These are phyloP conservation scores for Corymbia calophylla DNA, from an alignment of 441 rosid species.

Conservation along the genomic window DNA sequence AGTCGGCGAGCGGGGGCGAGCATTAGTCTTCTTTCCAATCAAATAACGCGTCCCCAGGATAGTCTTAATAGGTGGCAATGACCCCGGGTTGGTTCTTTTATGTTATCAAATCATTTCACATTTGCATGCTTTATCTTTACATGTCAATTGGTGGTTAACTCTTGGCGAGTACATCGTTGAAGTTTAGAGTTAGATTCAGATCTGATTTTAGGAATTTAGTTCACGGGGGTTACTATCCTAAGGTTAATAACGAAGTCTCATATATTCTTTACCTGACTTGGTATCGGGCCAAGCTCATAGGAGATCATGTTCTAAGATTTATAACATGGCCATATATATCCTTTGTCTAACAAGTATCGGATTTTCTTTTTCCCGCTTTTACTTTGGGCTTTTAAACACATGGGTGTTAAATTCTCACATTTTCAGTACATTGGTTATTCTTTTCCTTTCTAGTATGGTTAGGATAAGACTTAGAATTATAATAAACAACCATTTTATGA, in stretches of 20 bases:
- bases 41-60: background rate
- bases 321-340: background rate
- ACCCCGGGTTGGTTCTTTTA: background rate
- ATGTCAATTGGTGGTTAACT: background rate
- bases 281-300: too few relatives aligned
- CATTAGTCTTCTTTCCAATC: background rate
- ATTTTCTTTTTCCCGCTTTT: background rate
- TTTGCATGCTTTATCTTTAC: background rate
- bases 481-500: background rate
- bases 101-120: background rate
- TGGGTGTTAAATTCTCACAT: background rate
- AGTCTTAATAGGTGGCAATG: background rate
- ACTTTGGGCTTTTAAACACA: background rate
- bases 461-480: background rate
- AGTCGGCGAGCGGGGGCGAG: constrained; percentile 28
- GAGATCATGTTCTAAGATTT: background rate
- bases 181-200: background rate
- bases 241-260: background rate
- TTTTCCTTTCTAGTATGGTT: background rate
- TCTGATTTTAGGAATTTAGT: background rate
- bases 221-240: background rate
- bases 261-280: background rate
- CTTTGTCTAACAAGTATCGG: fast-evolving
- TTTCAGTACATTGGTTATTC: background rate
- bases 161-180: too few relatives aligned